A percentile compares a stretch with the other conserved stretches of the same genome.
phyloP scores from a whole-genome alignment of 75 land plant genomes.

The Larix kaempferi region DNA sequence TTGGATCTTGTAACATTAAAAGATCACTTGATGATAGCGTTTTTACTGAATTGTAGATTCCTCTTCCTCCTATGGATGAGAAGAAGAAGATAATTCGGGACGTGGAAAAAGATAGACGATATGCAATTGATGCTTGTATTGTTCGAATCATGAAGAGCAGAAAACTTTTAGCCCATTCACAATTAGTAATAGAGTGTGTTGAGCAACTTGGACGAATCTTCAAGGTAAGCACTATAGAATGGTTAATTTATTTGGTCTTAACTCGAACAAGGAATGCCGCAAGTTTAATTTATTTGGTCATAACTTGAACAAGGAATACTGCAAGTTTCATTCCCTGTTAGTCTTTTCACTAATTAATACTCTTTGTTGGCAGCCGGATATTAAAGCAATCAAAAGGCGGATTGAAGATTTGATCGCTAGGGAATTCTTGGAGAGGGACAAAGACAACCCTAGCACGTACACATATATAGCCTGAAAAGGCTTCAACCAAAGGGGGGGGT shows the following conservation, averaged over 20 bases:
- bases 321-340: background rate
- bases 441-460: slow-evolving; percentile 75
- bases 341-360: background rate
- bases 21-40: background rate
- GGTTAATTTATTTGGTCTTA: too few relatives aligned
- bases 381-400: slow-evolving; percentile 86
- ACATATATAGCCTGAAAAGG: slow-evolving; percentile 64
- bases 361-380: slow-evolving; percentile 60
- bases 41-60: slow-evolving; percentile 42
- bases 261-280: too few relatives aligned
- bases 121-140: slow-evolving; percentile 94
- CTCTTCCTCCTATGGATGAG: slow-evolving; percentile 94
- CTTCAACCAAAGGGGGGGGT: too few relatives aligned
- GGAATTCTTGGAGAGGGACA: slow-evolving; percentile 82
- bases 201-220: slow-evolving; percentile 93
- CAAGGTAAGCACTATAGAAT: slow-evolving; percentile 46
- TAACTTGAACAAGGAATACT: background rate
- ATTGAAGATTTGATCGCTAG: slow-evolving; percentile 86
- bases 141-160: slow-evolving; percentile 96
- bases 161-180: slow-evolving; percentile 75
- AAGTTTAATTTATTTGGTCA: background rate
- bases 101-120: slow-evolving; percentile 89
- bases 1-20: background rate
- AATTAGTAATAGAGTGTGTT: slow-evolving; percentile 85
- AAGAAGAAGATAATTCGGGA: slow-evolving; percentile 92